A percentile compares a stretch with the other conserved stretches of the same genome.
Conservation (phyloP, 1,139 yeast species). For the Yarrowia galli region DNA sequence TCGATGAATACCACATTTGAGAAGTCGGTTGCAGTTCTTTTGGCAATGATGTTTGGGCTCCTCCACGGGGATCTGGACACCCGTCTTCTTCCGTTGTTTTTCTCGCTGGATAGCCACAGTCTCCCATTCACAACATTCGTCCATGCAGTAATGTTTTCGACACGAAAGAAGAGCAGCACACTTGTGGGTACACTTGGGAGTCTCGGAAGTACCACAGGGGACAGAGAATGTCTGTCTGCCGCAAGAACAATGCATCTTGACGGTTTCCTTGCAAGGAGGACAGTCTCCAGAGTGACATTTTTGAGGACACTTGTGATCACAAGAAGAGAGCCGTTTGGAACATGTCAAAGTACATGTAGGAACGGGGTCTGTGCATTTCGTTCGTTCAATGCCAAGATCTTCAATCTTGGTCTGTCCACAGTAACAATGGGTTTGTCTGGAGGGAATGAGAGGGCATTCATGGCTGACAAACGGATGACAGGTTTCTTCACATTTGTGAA, state of each 20-base stretch:
- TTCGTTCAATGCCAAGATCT: constrained; percentile 7
- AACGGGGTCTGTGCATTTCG: constrained; percentile 64
- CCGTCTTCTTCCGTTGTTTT: constrained; percentile 60
- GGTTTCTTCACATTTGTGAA: constrained; percentile 29
- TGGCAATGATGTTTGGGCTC: constrained; percentile 85
- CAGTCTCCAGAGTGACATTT: constrained; percentile 83
- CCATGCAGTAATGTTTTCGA: constrained; percentile 77
- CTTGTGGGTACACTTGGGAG: constrained; percentile 72
- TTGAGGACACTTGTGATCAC: constrained; percentile 76
- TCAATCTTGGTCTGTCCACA: constrained; percentile 29
- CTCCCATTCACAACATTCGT: constrained; percentile 74
- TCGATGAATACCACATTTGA: constrained; percentile 75
- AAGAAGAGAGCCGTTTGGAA: constrained; percentile 61
- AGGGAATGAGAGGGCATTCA: constrained; percentile 15
- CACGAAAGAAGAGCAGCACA: constrained; percentile 82
- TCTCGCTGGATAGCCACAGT: constrained; percentile 69
- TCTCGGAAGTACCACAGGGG: constrained; percentile 65
- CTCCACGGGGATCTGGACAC: constrained; percentile 57
- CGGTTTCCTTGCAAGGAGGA: constrained; percentile 61
- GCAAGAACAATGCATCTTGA: constrained; percentile 61
- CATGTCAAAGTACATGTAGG: constrained; percentile 76
- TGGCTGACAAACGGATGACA: constrained; percentile 33
- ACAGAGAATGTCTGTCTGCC: constrained; percentile 60
- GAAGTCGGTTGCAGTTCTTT: constrained; percentile 66
- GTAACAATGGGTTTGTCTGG: constrained; percentile 32